A percentile compares a stretch with the other conserved stretches of the same genome.
phyloP scores from a whole-genome alignment of 2,329 filamentous ascomycete genomes.

The Gaeumannomyces sp. region DNA sequence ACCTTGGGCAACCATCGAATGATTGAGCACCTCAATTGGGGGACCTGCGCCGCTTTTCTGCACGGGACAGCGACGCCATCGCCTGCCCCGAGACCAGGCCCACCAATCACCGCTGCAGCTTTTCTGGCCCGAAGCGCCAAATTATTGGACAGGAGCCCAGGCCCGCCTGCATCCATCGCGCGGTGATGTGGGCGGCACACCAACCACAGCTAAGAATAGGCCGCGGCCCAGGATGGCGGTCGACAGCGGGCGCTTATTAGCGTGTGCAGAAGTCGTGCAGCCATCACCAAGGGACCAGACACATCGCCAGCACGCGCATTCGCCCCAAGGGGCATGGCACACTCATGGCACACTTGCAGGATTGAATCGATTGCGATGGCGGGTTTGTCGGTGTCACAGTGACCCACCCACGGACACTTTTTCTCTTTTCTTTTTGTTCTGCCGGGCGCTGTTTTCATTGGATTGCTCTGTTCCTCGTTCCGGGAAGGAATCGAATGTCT shows the following conservation, averaged over 20 bases:
- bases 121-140: neutral
- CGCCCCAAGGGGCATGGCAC: neutral
- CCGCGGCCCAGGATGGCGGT: slow-evolving; percentile 6
- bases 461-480: neutral
- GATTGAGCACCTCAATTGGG: neutral
- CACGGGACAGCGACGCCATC: too few species aligned
- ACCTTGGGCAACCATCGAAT: neutral
- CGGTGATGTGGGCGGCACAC: neutral
- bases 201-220: slow-evolving; percentile 15
- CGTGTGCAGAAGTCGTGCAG: slow-evolving; percentile 2
- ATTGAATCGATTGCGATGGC: neutral
- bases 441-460: neutral
- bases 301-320: neutral
- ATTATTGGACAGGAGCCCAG: neutral
- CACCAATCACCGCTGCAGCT: neutral
- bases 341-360: neutral
- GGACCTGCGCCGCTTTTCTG: neutral
- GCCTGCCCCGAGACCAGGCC: too few species aligned
- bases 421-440: neutral
- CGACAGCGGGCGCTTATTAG: slow-evolving; percentile 16
- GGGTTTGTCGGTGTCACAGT: neutral
- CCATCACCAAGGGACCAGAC: neutral
- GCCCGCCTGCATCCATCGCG: neutral
- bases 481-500: neutral
- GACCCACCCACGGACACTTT: neutral